Conservation (phyloP, 306 rosid species). For the Oemleria cerasiformis region DNA sequence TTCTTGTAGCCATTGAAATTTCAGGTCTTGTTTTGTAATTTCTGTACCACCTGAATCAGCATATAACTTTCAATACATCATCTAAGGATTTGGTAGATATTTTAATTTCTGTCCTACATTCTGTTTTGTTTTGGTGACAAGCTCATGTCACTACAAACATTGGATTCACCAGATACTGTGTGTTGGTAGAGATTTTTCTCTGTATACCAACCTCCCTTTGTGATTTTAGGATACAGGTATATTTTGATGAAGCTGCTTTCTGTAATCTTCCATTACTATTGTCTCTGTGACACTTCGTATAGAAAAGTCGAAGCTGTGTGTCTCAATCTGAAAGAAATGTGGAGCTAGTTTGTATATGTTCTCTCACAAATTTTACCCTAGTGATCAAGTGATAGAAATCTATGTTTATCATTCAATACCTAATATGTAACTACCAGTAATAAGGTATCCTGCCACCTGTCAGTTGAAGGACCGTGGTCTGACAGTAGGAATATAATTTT, state of each 20-base stretch:
- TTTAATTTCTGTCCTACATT: background rate
- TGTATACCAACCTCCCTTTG: background rate
- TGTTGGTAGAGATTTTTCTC: background rate
- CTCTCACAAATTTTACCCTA: background rate
- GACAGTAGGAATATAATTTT: background rate
- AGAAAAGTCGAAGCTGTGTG: background rate
- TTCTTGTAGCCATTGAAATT: background rate
- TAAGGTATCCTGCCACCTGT: background rate
- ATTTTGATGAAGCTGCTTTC: background rate
- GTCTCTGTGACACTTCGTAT: background rate
- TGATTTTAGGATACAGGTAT: background rate
- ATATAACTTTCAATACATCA: background rate
- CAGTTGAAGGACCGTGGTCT: constrained; percentile 5
- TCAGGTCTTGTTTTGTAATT: constrained; percentile 1
- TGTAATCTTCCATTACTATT: background rate
- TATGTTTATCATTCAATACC: background rate
- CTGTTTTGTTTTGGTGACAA: background rate
- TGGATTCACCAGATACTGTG: background rate
- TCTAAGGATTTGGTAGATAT: background rate
- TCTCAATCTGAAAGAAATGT: background rate
- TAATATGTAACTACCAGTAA: background rate
- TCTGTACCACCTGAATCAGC: background rate
- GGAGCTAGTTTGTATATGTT: background rate
- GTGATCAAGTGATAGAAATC: background rate
- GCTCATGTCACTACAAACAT: background rate